A percentile compares a stretch with the other conserved stretches of the same genome.
Conservation (phyloP, 495 filamentous ascomycete species). For the Penicillium maclennaniae region DNA sequence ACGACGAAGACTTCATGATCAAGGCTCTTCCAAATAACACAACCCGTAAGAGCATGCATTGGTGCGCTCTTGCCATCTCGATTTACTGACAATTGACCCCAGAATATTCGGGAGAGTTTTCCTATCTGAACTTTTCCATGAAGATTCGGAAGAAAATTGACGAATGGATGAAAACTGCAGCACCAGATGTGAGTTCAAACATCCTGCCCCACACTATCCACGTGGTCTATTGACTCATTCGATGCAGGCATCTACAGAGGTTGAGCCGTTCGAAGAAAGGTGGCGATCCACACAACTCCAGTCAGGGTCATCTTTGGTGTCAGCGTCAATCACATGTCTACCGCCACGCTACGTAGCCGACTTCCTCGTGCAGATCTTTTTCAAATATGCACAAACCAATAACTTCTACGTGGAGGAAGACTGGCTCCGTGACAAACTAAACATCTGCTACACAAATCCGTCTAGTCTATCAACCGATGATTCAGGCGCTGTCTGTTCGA, state of each 20-base stretch:
- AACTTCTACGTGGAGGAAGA: constrained; percentile 50
- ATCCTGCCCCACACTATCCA: background rate
- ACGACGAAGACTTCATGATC: constrained; percentile 45
- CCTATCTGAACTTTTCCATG: constrained; percentile 49
- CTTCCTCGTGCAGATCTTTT: constrained; percentile 49
- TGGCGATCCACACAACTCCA: constrained; percentile 49
- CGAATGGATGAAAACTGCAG: constrained; percentile 45
- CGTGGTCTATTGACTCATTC: constrained; percentile 3
- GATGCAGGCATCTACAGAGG: constrained; percentile 36
- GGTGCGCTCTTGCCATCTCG: background rate
- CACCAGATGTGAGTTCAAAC: constrained; percentile 34
- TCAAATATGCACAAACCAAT: constrained; percentile 52
- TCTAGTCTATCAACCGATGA: constrained; percentile 43
- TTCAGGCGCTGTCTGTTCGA: constrained; percentile 43
- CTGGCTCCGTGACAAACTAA: constrained; percentile 45
- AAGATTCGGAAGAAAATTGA: constrained; percentile 48
- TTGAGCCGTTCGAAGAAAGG: constrained; percentile 45
- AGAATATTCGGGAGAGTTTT: constrained; percentile 54
- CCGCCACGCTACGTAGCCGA: constrained; percentile 50
- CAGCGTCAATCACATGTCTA: constrained; percentile 42
- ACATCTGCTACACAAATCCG: constrained; percentile 42
- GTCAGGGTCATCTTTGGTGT: constrained; percentile 38
- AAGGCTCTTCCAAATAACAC: constrained; percentile 47
- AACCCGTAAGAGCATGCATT: constrained; percentile 31
- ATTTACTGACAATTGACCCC: background rate